phyloP scores from a whole-genome alignment of 2,329 filamentous ascomycete species.

The Neophaeococcomyces aloes region DNA sequence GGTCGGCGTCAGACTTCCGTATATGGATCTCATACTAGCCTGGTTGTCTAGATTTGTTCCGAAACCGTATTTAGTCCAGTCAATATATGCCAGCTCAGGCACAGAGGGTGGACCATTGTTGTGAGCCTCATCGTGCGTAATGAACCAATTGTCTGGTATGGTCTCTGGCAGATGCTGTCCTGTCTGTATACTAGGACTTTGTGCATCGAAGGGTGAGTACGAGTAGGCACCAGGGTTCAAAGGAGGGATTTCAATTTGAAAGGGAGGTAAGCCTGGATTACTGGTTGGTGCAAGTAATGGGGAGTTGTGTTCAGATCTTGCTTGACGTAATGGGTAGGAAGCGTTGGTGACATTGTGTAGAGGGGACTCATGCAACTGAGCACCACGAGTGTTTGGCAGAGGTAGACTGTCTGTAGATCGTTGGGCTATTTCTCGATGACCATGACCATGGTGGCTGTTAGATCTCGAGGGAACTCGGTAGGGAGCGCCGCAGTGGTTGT shows the following conservation, averaged over 20 bases:
- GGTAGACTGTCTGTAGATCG: conserved; percentile 45
- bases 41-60: conserved; percentile 9
- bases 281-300: conserved; percentile 31
- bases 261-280: conserved; percentile 27
- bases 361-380: conserved; percentile 21
- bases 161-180: conserved; percentile 27
- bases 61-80: conserved; percentile 40
- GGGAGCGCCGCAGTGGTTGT: conserved; percentile 48
- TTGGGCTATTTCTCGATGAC: conserved; percentile 35
- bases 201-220: conserved; percentile 27
- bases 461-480: conserved; percentile 49
- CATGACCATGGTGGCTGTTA: conserved; percentile 40
- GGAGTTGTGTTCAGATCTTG: conserved; percentile 38
- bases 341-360: conserved; percentile 26
- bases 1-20: conserved; percentile 14
- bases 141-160: conserved; percentile 32
- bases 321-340: conserved; percentile 25
- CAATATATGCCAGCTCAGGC: conserved; percentile 24
- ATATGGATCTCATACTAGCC: neutral
- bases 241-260: conserved; percentile 27
- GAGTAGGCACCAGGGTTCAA: conserved; percentile 22
- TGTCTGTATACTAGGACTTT: conserved; percentile 25
- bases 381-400: conserved; percentile 24
- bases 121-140: conserved; percentile 30
- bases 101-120: conserved; percentile 24